phyloP scores from a whole-genome alignment of 139 green algal genomes.

The Ettlia oleoabundans region DNA sequence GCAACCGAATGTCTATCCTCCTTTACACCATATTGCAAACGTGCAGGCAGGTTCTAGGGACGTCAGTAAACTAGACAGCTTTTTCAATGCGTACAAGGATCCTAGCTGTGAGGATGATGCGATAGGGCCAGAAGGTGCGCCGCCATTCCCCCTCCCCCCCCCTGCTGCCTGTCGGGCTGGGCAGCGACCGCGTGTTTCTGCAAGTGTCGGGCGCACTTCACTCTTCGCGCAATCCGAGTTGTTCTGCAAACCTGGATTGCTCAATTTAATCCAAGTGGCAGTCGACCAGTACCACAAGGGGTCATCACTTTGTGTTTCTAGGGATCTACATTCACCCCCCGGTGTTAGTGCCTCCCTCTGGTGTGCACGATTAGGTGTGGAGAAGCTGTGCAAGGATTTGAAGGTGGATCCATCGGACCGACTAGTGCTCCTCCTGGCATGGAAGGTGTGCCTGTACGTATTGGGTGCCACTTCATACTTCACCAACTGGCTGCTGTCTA shows the following conservation, averaged over 20 bases:
- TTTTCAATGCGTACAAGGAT: conserved; percentile 47
- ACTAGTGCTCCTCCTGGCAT: conserved; percentile 64
- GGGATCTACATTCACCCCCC: no score
- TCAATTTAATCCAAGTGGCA: no score
- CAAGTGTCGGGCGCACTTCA: background rate
- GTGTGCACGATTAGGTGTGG: conserved; percentile 56
- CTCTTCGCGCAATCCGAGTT: background rate
- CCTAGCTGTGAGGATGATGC: conserved; percentile 24
- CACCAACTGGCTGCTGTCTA: background rate
- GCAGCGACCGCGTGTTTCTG: no score
- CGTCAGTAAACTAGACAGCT: conserved; percentile 13
- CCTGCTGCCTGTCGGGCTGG: no score
- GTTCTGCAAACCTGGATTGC: background rate
- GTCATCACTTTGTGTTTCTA: no score
- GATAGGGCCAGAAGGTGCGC: conserved; percentile 54
- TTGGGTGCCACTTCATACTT: background rate
- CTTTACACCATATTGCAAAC: no score
- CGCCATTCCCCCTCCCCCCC: no score
- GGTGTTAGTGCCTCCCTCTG: no score
- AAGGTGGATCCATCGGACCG: conserved; percentile 57
- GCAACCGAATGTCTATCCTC: no score
- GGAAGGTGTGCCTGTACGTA: conserved; percentile 42
- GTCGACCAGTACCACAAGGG: no score
- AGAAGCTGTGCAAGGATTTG: conserved; percentile 65
- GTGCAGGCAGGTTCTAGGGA: conserved; percentile 36